These are phyloP conservation scores for Musa schizocarpa DNA, from an alignment of 176 grass and related monocot genomes.

Conservation along the genomic window DNA sequence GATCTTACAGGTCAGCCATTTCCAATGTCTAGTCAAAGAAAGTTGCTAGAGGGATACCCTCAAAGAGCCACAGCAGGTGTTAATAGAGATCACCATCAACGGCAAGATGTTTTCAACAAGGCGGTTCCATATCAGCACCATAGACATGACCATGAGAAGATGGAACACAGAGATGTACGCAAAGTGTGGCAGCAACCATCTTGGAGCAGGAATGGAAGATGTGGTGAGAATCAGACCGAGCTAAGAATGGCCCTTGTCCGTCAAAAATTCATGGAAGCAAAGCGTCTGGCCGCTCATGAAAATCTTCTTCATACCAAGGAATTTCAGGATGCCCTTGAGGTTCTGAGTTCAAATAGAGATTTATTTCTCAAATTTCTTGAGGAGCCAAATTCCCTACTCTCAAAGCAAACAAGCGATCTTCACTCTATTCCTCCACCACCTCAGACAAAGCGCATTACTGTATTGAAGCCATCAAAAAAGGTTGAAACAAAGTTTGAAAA, in stretches of 20 bases:
- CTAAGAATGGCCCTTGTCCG: slow-evolving; percentile 56
- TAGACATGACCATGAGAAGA: slow-evolving; percentile 30
- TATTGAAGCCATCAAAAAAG: slow-evolving; percentile 75
- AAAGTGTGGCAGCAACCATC: slow-evolving; percentile 58
- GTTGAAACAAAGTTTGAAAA: slow-evolving; percentile 41
- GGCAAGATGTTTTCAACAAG: slow-evolving; percentile 22
- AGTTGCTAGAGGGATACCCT: slow-evolving; percentile 17
- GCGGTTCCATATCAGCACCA: slow-evolving; percentile 17
- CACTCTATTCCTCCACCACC: slow-evolving; percentile 23
- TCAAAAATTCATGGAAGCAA: slow-evolving; percentile 84
- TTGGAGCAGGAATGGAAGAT: slow-evolving; percentile 20
- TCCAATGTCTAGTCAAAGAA: slow-evolving; percentile 32
- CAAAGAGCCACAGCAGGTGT: slow-evolving; percentile 17
- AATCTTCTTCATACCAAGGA: slow-evolving; percentile 55
- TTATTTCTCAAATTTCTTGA: slow-evolving; percentile 91
- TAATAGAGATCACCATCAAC: slow-evolving; percentile 1
- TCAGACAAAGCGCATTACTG: slow-evolving; percentile 68
- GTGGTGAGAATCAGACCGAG: slow-evolving; percentile 31
- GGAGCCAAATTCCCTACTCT: slow-evolving; percentile 68
- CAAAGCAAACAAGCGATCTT: slow-evolving; percentile 16
- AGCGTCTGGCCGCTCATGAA: slow-evolving; percentile 57
- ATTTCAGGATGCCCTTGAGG: slow-evolving; percentile 79
- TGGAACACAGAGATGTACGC: slow-evolving; percentile 62
- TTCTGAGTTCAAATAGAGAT: slow-evolving; percentile 88
- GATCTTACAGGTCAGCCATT: slow-evolving; percentile 39